Evolutionary conservation across 1,139 yeast genomes (phyloP).

Genomic region (Zygoascus meyerae): DNA sequence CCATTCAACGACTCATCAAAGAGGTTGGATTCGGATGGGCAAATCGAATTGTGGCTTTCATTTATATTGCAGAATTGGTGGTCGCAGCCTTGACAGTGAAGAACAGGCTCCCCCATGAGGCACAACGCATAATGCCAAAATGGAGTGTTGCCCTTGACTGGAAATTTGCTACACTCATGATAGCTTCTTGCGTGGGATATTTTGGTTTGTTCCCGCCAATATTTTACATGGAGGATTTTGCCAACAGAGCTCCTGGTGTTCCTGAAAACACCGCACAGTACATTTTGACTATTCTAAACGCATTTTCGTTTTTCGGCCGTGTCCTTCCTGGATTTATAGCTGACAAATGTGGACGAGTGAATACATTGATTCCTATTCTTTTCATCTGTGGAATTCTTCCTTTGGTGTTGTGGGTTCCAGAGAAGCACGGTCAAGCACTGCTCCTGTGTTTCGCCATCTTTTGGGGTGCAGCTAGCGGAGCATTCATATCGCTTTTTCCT

Average conservation of each 20-base stretch:
- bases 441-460: slow-evolving; percentile 37
- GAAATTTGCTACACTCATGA: slow-evolving; percentile 17
- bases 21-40: slow-evolving; percentile 49
- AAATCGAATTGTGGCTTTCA: slow-evolving; percentile 44
- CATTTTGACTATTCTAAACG: slow-evolving; percentile 45
- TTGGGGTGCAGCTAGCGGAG: slow-evolving; percentile 45
- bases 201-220: slow-evolving; percentile 38
- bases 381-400: slow-evolving; percentile 25
- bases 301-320: slow-evolving; percentile 46
- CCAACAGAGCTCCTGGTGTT: slow-evolving; percentile 33
- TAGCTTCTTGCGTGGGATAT: slow-evolving; percentile 28
- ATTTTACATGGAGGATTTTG: slow-evolving; percentile 38
- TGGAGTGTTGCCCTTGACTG: slow-evolving; percentile 21
- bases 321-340: slow-evolving; percentile 44
- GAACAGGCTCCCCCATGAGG: slow-evolving; percentile 25
- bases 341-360: slow-evolving; percentile 39
- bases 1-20: slow-evolving; percentile 34
- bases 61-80: slow-evolving; percentile 37
- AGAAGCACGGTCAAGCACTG: slow-evolving; percentile 14
- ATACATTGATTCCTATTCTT: slow-evolving; percentile 35
- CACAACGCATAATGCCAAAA: slow-evolving; percentile 20
- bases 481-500: slow-evolving; percentile 38
- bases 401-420: slow-evolving; percentile 29
- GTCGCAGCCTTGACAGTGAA: slow-evolving; percentile 32
- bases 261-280: slow-evolving; percentile 21